These are phyloP conservation scores for Debaryomyces psychrophilus DNA, from an alignment of 1,139 yeast genomes.

Conservation along the genomic window DNA sequence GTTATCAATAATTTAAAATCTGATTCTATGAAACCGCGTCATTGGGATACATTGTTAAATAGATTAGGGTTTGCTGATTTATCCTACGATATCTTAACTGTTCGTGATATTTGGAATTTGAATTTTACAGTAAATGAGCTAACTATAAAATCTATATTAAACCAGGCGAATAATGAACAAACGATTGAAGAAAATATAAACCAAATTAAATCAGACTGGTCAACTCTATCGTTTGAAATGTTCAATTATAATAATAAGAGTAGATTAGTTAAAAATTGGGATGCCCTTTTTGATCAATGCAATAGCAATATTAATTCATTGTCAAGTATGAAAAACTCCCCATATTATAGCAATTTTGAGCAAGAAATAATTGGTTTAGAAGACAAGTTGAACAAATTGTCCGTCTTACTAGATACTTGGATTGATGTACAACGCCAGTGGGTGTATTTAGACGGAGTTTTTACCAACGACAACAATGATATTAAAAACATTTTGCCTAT, in stretches of 20 bases:
- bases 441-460: conserved; percentile 83
- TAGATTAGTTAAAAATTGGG: conserved; percentile 72
- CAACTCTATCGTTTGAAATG: conserved; percentile 50
- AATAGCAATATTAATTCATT: conserved; percentile 65
- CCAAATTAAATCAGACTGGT: conserved; percentile 55
- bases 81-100: conserved; percentile 31
- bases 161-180: conserved; percentile 74
- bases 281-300: conserved; percentile 58
- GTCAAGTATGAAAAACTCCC: conserved; percentile 72
- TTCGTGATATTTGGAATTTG: conserved; percentile 68
- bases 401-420: conserved; percentile 67
- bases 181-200: conserved; percentile 60
- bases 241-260: conserved; percentile 58
- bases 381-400: conserved; percentile 53
- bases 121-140: conserved; percentile 51
- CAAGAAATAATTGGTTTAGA: conserved; percentile 61
- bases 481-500: conserved; percentile 66
- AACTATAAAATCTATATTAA: conserved; percentile 52
- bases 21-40: conserved; percentile 64
- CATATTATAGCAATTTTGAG: conserved; percentile 64
- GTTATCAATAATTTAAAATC: conserved; percentile 55
- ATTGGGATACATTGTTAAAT: conserved; percentile 63
- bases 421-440: conserved; percentile 87
- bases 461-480: conserved; percentile 56
- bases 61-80: conserved; percentile 25